A percentile compares a stretch with the other conserved stretches of the same genome.
These are phyloP conservation scores for Aristolochia californica DNA, from an alignment of 164 flowering plant genomes.

Conservation along the genomic window DNA sequence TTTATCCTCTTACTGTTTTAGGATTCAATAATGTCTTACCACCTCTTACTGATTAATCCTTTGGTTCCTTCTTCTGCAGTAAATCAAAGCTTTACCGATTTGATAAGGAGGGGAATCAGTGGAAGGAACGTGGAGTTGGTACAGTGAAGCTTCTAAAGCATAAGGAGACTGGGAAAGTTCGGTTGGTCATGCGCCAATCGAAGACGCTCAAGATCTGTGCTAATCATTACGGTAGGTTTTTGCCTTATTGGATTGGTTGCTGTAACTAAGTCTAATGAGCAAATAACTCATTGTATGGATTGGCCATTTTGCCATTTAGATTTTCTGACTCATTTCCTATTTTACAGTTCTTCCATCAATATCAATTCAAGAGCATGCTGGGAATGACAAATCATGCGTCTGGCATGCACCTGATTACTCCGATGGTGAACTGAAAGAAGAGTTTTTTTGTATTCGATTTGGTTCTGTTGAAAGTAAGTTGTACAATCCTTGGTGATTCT, in stretches of 20 bases:
- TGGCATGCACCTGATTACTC: constrained; percentile 36
- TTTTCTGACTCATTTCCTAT: neutral
- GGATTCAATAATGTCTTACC: too few species aligned
- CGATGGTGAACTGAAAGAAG: constrained; percentile 34
- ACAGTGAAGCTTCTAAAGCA: constrained; percentile 34
- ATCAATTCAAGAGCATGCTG: constrained; percentile 25
- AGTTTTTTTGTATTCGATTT: constrained; percentile 30
- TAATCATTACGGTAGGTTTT: constrained; percentile 22
- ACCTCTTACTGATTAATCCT: neutral
- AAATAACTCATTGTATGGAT: neutral
- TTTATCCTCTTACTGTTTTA: too few species aligned
- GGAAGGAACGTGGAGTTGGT: constrained; percentile 41
- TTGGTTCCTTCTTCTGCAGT: constrained; percentile 6
- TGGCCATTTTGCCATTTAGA: too few species aligned
- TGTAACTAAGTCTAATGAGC: neutral
- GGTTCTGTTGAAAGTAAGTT: constrained; percentile 31
- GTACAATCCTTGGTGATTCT: neutral
- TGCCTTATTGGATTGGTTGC: neutral
- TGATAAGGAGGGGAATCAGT: constrained; percentile 30
- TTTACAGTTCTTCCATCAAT: constrained; percentile 20
- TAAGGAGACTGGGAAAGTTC: constrained; percentile 27
- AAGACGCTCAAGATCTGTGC: constrained; percentile 36
- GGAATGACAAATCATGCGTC: constrained; percentile 30
- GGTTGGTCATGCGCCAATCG: constrained; percentile 31
- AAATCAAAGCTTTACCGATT: constrained; percentile 37